Percentiles rank a stretch among this genome's conserved stretches.
Conservation (phyloP, 306 rosid species). For the Medicago lupulina region DNA sequence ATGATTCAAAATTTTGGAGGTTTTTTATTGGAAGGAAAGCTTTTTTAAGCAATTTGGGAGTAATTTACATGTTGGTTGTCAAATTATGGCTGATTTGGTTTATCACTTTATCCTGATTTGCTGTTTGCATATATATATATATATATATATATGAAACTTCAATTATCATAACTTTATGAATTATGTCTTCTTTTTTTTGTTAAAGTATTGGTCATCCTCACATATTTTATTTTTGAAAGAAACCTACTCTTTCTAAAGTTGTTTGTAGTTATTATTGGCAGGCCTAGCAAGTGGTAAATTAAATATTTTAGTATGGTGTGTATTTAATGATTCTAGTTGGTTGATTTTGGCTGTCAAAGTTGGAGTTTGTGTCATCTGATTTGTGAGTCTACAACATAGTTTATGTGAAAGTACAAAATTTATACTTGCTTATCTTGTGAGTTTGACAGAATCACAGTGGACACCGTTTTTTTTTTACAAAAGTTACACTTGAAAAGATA, state of each 20-base stretch:
- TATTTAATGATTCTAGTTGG: constrained; percentile 14
- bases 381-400: background rate
- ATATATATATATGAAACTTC: constrained; percentile 1
- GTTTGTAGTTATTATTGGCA: constrained; percentile 13
- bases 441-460: background rate
- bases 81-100: background rate
- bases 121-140: background rate
- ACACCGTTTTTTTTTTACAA: background rate
- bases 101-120: constrained; percentile 1
- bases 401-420: constrained; percentile 15
- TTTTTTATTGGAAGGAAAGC: background rate
- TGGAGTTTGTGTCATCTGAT: background rate
- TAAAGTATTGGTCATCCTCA: background rate
- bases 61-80: background rate
- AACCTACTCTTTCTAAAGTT: background rate
- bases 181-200: constrained; percentile 23
- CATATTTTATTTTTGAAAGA: background rate
- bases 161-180: background rate
- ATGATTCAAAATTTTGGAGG: no score
- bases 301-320: background rate
- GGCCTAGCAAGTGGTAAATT: constrained; percentile 2
- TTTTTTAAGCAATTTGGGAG: background rate
- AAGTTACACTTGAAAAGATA: background rate
- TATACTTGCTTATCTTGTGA: background rate
- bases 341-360: constrained; percentile 26